Evolutionary conservation across 148 eudicot genomes (phyloP), one percentile per base, ranked within the genome.

Genomic region (Fagopyrum tataricum): DNA sequence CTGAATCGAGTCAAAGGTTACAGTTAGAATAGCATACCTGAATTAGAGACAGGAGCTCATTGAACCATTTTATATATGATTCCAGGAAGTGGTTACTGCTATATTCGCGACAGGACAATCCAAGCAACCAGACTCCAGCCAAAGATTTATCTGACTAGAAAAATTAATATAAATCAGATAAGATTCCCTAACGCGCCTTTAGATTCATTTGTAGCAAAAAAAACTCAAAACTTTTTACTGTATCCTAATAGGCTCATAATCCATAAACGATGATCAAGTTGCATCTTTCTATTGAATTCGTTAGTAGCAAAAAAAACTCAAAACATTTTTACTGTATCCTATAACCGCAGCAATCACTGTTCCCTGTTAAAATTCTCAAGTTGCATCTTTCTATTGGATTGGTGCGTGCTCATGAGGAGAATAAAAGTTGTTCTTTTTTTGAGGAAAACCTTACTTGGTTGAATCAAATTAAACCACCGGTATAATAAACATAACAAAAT

Each of bases 71-170:
- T 4, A 86, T 58, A 75, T 88, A 85, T 4, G 97, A 91, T 49
- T 87, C 82, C 74, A 87, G 77, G 77, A 94, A 94, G 49, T 97
- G 96, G 55, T 86, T 85, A 15, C 84, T 75, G 78, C 84, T 87
- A 83, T 93, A 91, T 78, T 85, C 90, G 52, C 84, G 80, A 81
- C 82, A 74, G 44, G 97, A 88, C 80, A 94, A 76, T 67, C 98
- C 98, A 55, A 94, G 83, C 81, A 94, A 85, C 86, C 97, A 91
- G 59, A 91, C 85, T 47, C 97, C 98, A 61, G 90, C 91, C 98
- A 96, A 88, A 76, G 96, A 82, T 80, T 91, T 91, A 87, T 94
- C 98, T 85, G 97, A 93, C 98, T 94, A 83, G 73, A 86, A 74
- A 77, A 80, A 67, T 11, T 21, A 42, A 47, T 20, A 8, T 12